Evolutionary conservation across 129 eudicot genomes (phyloP).

Genomic region (Kitagawia praeruptora): DNA sequence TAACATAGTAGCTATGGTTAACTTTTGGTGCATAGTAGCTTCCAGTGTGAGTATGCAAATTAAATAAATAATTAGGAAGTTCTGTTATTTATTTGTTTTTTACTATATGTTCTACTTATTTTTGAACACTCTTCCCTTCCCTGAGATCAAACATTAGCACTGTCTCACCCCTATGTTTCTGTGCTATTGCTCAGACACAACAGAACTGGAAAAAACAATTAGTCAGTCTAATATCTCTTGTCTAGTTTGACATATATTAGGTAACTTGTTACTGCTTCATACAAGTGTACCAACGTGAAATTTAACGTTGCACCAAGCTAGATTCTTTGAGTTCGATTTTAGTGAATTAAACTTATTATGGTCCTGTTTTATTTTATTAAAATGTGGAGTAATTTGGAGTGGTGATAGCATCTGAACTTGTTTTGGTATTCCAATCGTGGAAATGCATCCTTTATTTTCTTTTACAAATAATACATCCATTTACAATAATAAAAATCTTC

Average conservation of each 20-base stretch:
- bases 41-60: background rate
- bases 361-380: background rate
- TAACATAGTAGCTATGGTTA: background rate
- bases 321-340: no score
- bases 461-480: background rate
- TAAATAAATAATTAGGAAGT: background rate
- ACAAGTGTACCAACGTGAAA: background rate
- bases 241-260: background rate
- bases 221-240: background rate
- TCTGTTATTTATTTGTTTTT: background rate
- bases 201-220: background rate
- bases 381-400: background rate
- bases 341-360: background rate
- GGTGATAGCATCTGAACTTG: background rate
- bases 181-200: background rate
- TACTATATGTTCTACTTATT: background rate
- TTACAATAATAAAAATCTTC: background rate
- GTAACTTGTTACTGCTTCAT: background rate
- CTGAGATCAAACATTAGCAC: background rate
- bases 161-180: background rate
- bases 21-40: background rate
- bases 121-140: background rate
- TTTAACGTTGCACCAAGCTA: background rate
- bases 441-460: background rate
- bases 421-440: no score